These are phyloP conservation scores for Endogone sp. DNA, from an alignment of 192 early-diverging fungal species.

Conservation along the genomic window DNA sequence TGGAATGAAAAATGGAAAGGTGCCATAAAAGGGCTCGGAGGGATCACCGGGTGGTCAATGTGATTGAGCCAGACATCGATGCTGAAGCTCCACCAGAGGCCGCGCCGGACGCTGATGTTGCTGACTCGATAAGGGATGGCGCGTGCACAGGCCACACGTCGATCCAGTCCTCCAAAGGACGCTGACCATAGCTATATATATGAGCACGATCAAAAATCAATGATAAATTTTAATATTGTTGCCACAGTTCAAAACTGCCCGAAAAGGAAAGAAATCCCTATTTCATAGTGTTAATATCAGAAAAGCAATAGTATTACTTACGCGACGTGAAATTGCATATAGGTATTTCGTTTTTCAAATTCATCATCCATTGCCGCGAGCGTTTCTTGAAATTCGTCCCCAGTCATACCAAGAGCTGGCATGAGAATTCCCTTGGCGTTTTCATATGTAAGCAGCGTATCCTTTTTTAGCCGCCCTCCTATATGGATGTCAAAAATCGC, in stretches of 20 bases:
- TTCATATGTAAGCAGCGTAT: background rate
- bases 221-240: too few species aligned
- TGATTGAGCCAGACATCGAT: background rate
- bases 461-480: background rate
- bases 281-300: too few species aligned
- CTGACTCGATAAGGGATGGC: background rate
- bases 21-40: too few species aligned
- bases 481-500: too few species aligned
- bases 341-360: background rate
- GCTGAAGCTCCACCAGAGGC: too few species aligned
- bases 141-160: background rate
- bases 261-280: too few species aligned
- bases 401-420: background rate
- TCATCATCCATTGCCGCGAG: background rate
- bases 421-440: background rate
- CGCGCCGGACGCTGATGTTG: background rate
- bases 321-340: constrained; percentile 1
- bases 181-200: background rate
- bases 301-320: background rate
- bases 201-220: too few species aligned
- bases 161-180: background rate
- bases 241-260: too few species aligned
- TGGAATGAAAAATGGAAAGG: too few species aligned
- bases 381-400: background rate
- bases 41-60: background rate